A percentile compares a stretch with the other conserved stretches of the same genome.
Conservation (phyloP, 257 asterid genomes). For the Schizonepeta tenuifolia region DNA sequence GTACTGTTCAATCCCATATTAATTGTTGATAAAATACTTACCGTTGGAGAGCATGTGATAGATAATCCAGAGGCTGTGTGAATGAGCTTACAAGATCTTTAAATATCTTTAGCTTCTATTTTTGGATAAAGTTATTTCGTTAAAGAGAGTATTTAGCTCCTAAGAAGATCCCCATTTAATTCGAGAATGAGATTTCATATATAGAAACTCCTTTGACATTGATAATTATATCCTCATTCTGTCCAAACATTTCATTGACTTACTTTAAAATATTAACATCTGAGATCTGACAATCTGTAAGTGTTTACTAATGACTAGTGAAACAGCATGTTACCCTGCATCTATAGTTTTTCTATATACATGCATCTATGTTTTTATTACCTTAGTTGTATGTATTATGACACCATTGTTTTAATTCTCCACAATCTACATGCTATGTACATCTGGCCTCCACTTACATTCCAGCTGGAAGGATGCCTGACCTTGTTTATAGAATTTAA, state of each 20-base stretch:
- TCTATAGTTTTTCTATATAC: not conserved
- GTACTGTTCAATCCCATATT: slow-evolving; percentile 3
- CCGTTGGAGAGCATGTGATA: not conserved
- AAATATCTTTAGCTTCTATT: slow-evolving; percentile 4
- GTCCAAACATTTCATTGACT: not conserved
- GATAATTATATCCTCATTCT: not conserved
- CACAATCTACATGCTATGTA: not conserved
- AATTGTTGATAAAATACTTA: not conserved
- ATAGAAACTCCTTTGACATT: not conserved
- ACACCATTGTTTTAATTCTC: not conserved
- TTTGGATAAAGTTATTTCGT: not conserved
- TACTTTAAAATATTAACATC: too few species aligned
- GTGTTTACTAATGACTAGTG: not conserved
- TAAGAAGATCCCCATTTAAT: not conserved
- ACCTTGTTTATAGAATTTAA: not conserved
- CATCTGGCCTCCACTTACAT: slow-evolving; percentile 2
- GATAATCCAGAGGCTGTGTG: not conserved
- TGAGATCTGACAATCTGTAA: not conserved
- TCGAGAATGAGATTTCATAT: slow-evolving; percentile 13
- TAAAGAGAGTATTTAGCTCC: not conserved
- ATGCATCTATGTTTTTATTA: not conserved
- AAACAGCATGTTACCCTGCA: not conserved
- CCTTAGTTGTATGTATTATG: not conserved
- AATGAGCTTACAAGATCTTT: slow-evolving; percentile 22
- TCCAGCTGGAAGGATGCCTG: slow-evolving; percentile 3